phyloP scores from a whole-genome alignment of 2,329 filamentous ascomycete genomes.

The Neoscytalidium dimidiatum region DNA sequence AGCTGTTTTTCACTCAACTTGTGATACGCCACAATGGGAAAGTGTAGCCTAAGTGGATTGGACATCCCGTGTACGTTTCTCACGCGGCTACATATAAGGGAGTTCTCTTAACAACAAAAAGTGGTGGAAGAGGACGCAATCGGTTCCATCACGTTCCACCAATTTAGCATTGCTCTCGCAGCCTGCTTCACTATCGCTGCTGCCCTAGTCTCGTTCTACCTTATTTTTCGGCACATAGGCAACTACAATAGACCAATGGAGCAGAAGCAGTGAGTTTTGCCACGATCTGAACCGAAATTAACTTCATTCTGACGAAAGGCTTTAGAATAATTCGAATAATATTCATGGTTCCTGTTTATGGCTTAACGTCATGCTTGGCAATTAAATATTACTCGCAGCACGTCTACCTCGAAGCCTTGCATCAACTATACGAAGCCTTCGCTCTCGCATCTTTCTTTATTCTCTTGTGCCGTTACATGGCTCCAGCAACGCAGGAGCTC shows the following conservation, averaged over 20 bases:
- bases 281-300: neutral
- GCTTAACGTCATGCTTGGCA: constrained; percentile 69
- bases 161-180: neutral
- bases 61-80: neutral
- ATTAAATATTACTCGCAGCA: constrained; percentile 71
- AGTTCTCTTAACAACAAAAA: neutral
- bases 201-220: constrained; percentile 47
- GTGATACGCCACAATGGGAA: neutral
- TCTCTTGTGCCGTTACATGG: constrained; percentile 73
- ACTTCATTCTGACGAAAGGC: neutral
- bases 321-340: constrained; percentile 75
- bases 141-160: neutral
- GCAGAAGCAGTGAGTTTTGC: constrained; percentile 50
- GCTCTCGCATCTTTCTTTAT: constrained; percentile 81
- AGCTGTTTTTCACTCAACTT: too few species aligned
- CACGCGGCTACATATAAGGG: too few species aligned
- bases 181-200: constrained; percentile 48
- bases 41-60: neutral
- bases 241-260: constrained; percentile 58
- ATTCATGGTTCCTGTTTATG: constrained; percentile 79
- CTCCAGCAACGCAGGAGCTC: constrained; percentile 72
- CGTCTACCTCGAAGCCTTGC: constrained; percentile 74
- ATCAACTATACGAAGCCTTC: constrained; percentile 82
- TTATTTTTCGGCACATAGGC: constrained; percentile 55
- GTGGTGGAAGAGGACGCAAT: neutral